Conservation (phyloP, 23 red algal species). For the Gracilaria domingensis region DNA sequence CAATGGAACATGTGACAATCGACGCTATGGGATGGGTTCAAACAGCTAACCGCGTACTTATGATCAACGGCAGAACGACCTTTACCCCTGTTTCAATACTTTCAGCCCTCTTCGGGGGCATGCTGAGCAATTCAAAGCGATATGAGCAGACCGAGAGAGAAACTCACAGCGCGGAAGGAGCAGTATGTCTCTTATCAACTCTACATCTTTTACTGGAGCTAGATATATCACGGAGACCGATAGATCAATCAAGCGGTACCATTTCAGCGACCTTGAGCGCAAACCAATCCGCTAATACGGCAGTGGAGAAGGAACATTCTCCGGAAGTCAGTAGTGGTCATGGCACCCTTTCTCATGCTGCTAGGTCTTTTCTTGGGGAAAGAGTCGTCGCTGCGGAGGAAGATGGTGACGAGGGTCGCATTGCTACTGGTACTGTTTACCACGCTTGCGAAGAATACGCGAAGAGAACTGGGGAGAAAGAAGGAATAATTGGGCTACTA, state of each 20-base stretch:
- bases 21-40: constrained; percentile 66
- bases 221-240: constrained; percentile 25
- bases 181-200: constrained; percentile 52
- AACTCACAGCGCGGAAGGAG: constrained; percentile 33
- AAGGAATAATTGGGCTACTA: constrained; percentile 61
- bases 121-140: constrained; percentile 56
- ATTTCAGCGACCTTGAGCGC: not conserved
- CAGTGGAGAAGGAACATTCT: not conserved
- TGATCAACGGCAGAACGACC: constrained; percentile 58
- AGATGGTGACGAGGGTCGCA: constrained; percentile 74
- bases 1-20: constrained; percentile 58
- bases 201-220: constrained; percentile 45
- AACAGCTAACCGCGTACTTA: constrained; percentile 55
- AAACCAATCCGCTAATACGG: not conserved
- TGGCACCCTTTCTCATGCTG: constrained; percentile 54
- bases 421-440: constrained; percentile 64
- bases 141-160: constrained; percentile 63
- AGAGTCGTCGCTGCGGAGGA: constrained; percentile 68
- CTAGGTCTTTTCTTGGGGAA: constrained; percentile 68
- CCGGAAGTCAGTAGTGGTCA: not conserved
- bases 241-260: not conserved
- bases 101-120: constrained; percentile 69
- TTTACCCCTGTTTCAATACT: constrained; percentile 48
- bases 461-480: constrained; percentile 55
- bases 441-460: constrained; percentile 75